A percentile compares a stretch with the other conserved stretches of the same genome.
These are phyloP conservation scores for Eragrostis tef DNA, from an alignment of 202 grass and related monocot genomes.

Conservation along the genomic window DNA sequence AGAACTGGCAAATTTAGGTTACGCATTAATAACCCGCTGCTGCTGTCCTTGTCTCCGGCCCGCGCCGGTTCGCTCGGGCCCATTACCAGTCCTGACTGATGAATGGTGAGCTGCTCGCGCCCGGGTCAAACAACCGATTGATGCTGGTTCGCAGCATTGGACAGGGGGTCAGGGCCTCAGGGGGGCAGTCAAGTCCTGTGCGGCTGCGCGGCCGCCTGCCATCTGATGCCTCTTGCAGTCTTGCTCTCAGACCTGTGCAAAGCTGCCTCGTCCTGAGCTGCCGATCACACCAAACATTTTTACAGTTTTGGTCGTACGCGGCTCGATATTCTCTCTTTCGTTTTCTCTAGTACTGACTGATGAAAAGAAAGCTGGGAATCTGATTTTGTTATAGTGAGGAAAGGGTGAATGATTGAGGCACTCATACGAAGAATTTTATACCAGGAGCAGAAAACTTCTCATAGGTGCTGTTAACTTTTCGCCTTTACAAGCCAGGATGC, in stretches of 20 bases:
- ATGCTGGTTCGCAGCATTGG: slow-evolving; percentile 10
- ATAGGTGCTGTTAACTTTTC: not conserved
- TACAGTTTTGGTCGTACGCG: slow-evolving; percentile 34
- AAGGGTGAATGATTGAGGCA: not conserved
- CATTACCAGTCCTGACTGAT: not conserved
- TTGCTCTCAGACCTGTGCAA: slow-evolving; percentile 5
- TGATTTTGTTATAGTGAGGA: not conserved
- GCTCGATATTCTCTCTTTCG: not conserved
- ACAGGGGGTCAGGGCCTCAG: slow-evolving; percentile 16
- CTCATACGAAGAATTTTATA: not conserved
- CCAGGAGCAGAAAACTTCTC: not conserved
- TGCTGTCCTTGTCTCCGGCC: not conserved
- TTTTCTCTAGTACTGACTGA: not conserved
- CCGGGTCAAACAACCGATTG: slow-evolving; percentile 29
- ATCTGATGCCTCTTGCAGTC: not conserved
- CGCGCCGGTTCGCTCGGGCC: not conserved
- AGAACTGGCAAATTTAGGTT: slow-evolving; percentile 56
- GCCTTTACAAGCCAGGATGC: not conserved
- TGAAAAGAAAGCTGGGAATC: not conserved
- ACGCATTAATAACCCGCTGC: slow-evolving; percentile 39
- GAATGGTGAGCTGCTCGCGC: not conserved
- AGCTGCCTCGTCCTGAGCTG: slow-evolving; percentile 26
- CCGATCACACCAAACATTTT: slow-evolving; percentile 27
- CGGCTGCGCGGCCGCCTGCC: not conserved
- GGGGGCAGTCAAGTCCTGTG: slow-evolving; percentile 2